Evolutionary conservation across 768 basidiomycete species (phyloP).

Genomic region (Leccinellum albellum): DNA sequence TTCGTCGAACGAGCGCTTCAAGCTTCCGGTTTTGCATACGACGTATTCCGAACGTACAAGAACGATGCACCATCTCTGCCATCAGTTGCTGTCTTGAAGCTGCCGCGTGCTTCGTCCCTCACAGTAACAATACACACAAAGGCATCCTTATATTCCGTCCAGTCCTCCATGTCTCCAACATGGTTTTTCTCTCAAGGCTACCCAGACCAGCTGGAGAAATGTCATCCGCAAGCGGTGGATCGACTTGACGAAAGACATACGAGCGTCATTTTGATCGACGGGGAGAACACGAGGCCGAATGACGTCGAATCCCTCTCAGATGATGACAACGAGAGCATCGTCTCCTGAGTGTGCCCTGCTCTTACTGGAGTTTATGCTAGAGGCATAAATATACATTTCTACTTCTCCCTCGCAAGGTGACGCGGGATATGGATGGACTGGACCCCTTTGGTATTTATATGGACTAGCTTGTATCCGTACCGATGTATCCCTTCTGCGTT

Average conservation of each 20-base stretch:
- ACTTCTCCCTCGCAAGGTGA: background rate
- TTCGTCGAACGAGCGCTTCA: slow-evolving; percentile 14
- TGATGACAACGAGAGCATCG: background rate
- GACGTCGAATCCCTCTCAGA: background rate
- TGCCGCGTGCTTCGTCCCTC: background rate
- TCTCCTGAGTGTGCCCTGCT: background rate
- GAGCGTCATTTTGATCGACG: background rate
- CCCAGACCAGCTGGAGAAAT: slow-evolving; percentile 1
- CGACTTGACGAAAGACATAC: background rate
- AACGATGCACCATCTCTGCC: background rate
- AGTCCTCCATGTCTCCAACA: background rate
- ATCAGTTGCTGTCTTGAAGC: background rate
- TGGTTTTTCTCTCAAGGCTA: background rate
- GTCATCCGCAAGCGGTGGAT: background rate
- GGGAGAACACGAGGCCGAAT: background rate
- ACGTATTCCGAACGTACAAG: slow-evolving; percentile 9
- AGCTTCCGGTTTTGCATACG: slow-evolving; percentile 16
- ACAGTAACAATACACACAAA: background rate
- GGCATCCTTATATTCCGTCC: background rate
- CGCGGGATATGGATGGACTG: background rate
- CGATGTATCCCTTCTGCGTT: background rate
- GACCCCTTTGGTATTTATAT: background rate
- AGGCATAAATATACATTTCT: background rate
- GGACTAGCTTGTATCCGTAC: background rate
- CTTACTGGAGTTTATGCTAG: background rate